These are phyloP conservation scores for Phialophora macrospora DNA, from an alignment of 2,329 filamentous ascomycete species.

Conservation along the genomic window DNA sequence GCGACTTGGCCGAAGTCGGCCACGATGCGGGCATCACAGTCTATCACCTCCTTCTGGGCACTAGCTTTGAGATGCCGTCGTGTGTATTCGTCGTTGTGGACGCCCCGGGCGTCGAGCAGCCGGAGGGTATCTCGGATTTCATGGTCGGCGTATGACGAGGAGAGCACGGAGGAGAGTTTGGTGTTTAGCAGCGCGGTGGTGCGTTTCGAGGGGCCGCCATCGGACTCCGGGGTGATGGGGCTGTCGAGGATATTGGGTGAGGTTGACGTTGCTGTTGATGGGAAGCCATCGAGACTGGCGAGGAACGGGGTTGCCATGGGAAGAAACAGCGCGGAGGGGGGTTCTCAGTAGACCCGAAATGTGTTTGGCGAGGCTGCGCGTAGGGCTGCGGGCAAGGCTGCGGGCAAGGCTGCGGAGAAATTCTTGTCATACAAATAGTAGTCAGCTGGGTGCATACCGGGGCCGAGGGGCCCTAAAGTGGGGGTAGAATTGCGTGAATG, in stretches of 20 bases:
- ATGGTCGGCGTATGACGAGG: constrained; percentile 87
- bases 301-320: constrained; percentile 28
- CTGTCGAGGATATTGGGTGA: constrained; percentile 21
- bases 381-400: neutral
- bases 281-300: constrained; percentile 23
- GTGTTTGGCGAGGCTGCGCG: constrained; percentile 9
- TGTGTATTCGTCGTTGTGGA: constrained; percentile 76
- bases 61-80: constrained; percentile 71
- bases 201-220: constrained; percentile 20
- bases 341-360: neutral
- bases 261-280: neutral
- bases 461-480: neutral
- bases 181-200: constrained; percentile 74
- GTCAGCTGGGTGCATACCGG: no score
- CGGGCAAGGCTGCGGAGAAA: neutral
- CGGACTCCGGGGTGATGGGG: constrained; percentile 23
- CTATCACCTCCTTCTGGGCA: constrained; percentile 83
- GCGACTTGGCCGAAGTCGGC: constrained; percentile 87
- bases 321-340: neutral
- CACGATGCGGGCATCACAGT: constrained; percentile 88
- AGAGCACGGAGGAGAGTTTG: constrained; percentile 83
- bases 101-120: constrained; percentile 72
- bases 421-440: neutral
- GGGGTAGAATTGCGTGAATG: neutral
- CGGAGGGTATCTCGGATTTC: constrained; percentile 86